Percentiles rank a stretch among this genome's conserved stretches.
Evolutionary conservation across 2,329 filamentous ascomycete species (phyloP).

Genomic region (Fusarium buharicum): DNA sequence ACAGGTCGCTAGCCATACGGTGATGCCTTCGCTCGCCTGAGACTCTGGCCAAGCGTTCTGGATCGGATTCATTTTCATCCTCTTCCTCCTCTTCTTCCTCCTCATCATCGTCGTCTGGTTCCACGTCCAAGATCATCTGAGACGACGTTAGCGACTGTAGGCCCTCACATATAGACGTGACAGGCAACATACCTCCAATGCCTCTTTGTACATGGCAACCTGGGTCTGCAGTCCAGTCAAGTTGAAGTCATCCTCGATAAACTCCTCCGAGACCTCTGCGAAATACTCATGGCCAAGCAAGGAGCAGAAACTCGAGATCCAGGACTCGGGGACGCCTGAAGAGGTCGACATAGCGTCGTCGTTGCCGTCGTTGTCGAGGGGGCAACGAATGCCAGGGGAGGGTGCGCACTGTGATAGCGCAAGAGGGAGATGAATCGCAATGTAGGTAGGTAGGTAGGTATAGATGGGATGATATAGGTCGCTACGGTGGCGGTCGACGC

Average conservation of each 20-base stretch:
- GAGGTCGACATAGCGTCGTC: constrained; percentile 65
- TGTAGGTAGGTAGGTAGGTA: no score
- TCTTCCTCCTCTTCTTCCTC: constrained; percentile 83
- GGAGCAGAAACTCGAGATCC: constrained; percentile 98
- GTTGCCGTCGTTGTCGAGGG: constrained; percentile 16
- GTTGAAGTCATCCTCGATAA: constrained; percentile 99
- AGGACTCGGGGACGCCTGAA: constrained; percentile 79
- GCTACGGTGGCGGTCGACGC: constrained; percentile 10
- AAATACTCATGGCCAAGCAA: constrained; percentile 98
- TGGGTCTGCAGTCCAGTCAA: constrained; percentile 93
- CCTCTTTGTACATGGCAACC: constrained; percentile 99
- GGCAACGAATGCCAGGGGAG: constrained; percentile 22
- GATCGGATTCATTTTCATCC: constrained; percentile 75
- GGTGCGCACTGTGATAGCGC: constrained; percentile 26
- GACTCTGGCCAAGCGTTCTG: constrained; percentile 61
- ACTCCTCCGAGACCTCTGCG: constrained; percentile 97
- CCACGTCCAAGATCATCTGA: constrained; percentile 98
- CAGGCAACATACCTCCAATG: constrained; percentile 73
- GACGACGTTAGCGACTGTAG: constrained; percentile 19
- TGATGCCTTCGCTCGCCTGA: constrained; percentile 78
- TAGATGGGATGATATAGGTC: constrained; percentile 1
- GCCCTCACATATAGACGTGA: neutral
- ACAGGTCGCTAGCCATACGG: constrained; percentile 90
- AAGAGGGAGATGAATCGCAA: constrained; percentile 10
- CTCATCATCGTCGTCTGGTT: constrained; percentile 91